Base-by-base conservation (phyloP, 1,284 basidiomycete genomes). In the Pyrrhoderma lamaoense region DNA sequence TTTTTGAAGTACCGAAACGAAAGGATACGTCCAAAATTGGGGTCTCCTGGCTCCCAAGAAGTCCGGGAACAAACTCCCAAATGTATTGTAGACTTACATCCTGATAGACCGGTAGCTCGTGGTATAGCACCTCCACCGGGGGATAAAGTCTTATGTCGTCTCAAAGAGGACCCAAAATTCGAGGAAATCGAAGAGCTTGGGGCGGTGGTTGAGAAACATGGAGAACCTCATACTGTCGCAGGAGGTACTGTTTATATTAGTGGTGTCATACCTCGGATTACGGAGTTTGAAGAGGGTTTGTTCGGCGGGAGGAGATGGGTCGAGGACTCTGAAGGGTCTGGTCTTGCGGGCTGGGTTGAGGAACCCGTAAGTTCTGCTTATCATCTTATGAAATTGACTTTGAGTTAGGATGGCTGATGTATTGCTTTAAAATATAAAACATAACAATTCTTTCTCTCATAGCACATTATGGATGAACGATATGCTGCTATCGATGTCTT, bases 391-490 rank as follows among this genome's bases (percentile, higher is more conserved):
- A 44, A 7, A 13, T 8, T 2, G 27, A 25, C 3, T 39, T 25
- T 8, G 43, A 38, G 11, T 19, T 25, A 19, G 23, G 14, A 47
- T 39, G 13, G 13, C 46, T 53, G 37, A 55, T 31, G 35, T 35
- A n/a, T 3, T n/a, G n/a, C n/a, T n/a, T 25, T 27, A 31, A 37
- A 45, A 11, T 16, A n/a, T n/a, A n/a, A n/a, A n/a, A n/a, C n/a
- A n/a, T n/a, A n/a, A n/a, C n/a, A n/a, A n/a, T n/a, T n/a, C n/a
- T n/a, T n/a, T 2, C 27, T 42, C 21, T 14, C 31, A 14, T 56
- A 88, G 85, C 74, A 83, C 54, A 79, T 91, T 58, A 80, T 81
- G 79, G 89, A 91, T 57, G 89, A 92, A 62, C 74, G 89, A 36
- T 92, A 89, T 62, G 79, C 78, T 45, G 82, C 72, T 0, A 69